Evolutionary conservation across 371 early-diverging fungal species (phyloP).

Genomic region (Mucor mucedo): DNA sequence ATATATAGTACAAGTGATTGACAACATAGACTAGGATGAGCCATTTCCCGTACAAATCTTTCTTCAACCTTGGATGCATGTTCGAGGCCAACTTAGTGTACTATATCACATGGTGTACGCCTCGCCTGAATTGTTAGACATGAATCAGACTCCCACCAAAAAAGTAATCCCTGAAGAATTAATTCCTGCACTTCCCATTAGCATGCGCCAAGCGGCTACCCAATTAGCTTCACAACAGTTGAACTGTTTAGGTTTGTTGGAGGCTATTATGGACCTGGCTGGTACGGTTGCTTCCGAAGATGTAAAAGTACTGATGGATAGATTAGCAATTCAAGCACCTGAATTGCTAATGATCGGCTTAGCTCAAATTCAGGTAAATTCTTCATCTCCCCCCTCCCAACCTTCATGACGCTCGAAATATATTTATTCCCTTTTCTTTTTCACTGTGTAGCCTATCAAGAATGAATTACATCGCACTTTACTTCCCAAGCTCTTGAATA

Average conservation of each 20-base stretch:
- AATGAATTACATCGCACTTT: constrained; percentile 72
- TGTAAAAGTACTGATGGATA: constrained; percentile 67
- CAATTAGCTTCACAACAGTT: constrained; percentile 64
- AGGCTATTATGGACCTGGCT: constrained; percentile 64
- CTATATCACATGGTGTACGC: constrained; percentile 65
- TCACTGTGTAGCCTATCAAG: constrained; percentile 54
- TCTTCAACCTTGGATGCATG: constrained; percentile 77
- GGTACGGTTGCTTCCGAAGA: constrained; percentile 66
- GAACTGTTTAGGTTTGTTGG: constrained; percentile 78
- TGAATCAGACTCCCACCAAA: constrained; percentile 46
- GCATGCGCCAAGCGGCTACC: constrained; percentile 53
- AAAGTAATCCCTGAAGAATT: constrained; percentile 56
- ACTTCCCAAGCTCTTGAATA: constrained; percentile 66
- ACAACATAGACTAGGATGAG: constrained; percentile 24
- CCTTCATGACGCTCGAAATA: too few species aligned
- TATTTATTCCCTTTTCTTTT: background rate
- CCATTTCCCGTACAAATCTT: constrained; percentile 76
- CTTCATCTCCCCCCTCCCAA: too few species aligned
- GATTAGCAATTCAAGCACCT: constrained; percentile 70
- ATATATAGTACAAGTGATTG: too few species aligned
- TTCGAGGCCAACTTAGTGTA: constrained; percentile 73
- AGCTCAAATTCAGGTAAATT: constrained; percentile 62
- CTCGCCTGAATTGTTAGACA: constrained; percentile 58
- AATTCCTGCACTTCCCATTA: constrained; percentile 50
- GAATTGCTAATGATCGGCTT: constrained; percentile 81